Evolutionary conservation across 2,329 filamentous ascomycete genomes (phyloP).

Genomic region (Periconia sp.): DNA sequence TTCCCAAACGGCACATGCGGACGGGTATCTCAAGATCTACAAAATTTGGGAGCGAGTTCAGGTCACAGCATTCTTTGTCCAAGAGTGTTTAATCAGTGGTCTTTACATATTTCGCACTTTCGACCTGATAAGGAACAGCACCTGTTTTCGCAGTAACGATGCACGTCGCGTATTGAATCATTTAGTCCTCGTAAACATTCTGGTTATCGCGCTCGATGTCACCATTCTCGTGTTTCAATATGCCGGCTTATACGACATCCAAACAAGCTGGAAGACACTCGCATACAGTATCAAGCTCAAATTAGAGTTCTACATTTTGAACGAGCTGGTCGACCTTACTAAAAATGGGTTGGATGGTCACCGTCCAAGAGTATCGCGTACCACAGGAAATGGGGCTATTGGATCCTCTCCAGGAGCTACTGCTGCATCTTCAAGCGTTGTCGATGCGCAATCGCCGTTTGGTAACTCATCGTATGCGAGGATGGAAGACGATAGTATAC

Average conservation of each 20-base stretch:
- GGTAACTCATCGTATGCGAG: no score
- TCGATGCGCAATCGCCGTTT: no score
- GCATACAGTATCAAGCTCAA: constrained; percentile 53
- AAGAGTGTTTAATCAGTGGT: constrained; percentile 33
- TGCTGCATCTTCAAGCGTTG: no score
- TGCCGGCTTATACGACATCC: constrained; percentile 43
- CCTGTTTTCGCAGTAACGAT: neutral
- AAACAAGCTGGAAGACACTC: constrained; percentile 43
- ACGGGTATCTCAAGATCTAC: constrained; percentile 14
- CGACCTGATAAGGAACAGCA: constrained; percentile 8
- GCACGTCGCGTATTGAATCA: constrained; percentile 1
- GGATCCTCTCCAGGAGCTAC: no score
- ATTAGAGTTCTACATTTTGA: constrained; percentile 59
- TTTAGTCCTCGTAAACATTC: constrained; percentile 41
- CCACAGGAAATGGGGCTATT: no score
- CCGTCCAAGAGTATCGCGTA: no score
- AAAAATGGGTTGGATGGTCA: no score
- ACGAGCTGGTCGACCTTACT: constrained; percentile 30
- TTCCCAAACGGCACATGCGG: constrained; percentile 34
- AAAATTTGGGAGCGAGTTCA: constrained; percentile 40
- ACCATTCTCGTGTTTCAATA: constrained; percentile 44
- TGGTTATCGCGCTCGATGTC: constrained; percentile 45
- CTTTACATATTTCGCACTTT: constrained; percentile 23
- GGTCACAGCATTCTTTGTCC: constrained; percentile 42
- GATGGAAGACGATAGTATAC: no score